A percentile compares a stretch with the other conserved stretches of the same genome.
phyloP scores from a whole-genome alignment of 441 rosid species.

The Gossypium lobatum region DNA sequence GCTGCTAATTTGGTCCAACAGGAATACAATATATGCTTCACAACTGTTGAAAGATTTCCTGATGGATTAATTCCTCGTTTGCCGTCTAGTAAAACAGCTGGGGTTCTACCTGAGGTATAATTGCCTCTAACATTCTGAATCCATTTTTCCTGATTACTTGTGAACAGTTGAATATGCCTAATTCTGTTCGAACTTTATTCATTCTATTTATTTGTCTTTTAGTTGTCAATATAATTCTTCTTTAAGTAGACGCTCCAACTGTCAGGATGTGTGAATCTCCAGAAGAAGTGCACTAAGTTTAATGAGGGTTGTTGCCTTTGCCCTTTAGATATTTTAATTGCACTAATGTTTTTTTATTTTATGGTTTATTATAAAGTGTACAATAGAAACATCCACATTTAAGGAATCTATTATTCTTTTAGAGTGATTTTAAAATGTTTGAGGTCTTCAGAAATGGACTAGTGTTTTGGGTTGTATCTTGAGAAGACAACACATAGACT shows the following conservation, averaged over 20 bases:
- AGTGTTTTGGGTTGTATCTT: background rate
- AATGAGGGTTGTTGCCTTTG: background rate
- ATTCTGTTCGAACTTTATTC: slow-evolving; percentile 3
- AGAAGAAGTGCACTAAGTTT: background rate
- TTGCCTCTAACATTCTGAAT: background rate
- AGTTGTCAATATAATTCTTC: background rate
- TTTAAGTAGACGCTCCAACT: background rate
- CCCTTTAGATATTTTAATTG: background rate
- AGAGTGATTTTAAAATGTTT: background rate
- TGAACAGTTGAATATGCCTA: background rate
- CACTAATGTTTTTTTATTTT: background rate
- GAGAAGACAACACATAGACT: background rate
- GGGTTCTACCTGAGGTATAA: slow-evolving; percentile 89
- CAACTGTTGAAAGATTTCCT: slow-evolving; percentile 75
- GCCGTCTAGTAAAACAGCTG: slow-evolving; percentile 63
- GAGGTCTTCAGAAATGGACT: background rate
- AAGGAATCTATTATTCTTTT: background rate
- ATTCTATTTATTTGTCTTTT: background rate
- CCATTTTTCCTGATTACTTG: background rate
- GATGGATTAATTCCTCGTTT: slow-evolving; percentile 69
- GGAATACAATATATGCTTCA: slow-evolving; percentile 97
- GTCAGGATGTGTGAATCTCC: background rate
- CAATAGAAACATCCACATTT: background rate
- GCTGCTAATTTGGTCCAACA: slow-evolving; percentile 29
- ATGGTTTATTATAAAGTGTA: background rate